Evolutionary conservation across 768 basidiomycete genomes (phyloP).

Genomic region (Rhodotorula babjevae): DNA sequence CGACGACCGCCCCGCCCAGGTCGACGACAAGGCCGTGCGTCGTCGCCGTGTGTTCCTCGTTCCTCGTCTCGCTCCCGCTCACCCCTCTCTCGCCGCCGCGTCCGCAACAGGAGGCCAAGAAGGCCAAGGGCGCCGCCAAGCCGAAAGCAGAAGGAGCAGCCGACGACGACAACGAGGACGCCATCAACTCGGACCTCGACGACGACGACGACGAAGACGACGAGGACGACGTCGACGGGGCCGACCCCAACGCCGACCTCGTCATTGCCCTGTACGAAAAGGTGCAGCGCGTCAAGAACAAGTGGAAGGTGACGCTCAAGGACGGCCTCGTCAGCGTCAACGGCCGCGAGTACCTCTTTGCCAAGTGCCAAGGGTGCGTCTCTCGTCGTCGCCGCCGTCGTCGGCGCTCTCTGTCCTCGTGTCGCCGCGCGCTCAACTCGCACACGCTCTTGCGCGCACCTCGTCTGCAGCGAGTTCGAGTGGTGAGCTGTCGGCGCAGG

Average conservation of each 20-base stretch:
- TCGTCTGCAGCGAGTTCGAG: constrained; percentile 37
- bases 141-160: constrained; percentile 8
- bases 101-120: constrained; percentile 17
- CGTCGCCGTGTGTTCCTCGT: constrained; percentile 20
- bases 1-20: background rate
- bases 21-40: constrained; percentile 29
- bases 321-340: constrained; percentile 97
- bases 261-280: constrained; percentile 99
- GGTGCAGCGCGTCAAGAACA: constrained; percentile 99
- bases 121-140: constrained; percentile 7
- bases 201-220: constrained; percentile 74
- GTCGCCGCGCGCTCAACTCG: background rate
- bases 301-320: constrained; percentile 95
- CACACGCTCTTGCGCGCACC: no score
- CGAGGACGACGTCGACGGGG: constrained; percentile 63
- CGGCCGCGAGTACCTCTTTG: constrained; percentile 93
- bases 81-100: background rate
- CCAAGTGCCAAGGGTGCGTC: constrained; percentile 88
- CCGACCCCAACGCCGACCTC: constrained; percentile 69
- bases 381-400: no score
- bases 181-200: constrained; percentile 94
- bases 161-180: constrained; percentile 56
- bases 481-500: constrained; percentile 11
- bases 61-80: background rate
- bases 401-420: background rate